Evolutionary conservation across 495 filamentous ascomycete species (phyloP), one percentile per base, ranked within the genome.

Genomic region (Talaromyces adpressus): DNA sequence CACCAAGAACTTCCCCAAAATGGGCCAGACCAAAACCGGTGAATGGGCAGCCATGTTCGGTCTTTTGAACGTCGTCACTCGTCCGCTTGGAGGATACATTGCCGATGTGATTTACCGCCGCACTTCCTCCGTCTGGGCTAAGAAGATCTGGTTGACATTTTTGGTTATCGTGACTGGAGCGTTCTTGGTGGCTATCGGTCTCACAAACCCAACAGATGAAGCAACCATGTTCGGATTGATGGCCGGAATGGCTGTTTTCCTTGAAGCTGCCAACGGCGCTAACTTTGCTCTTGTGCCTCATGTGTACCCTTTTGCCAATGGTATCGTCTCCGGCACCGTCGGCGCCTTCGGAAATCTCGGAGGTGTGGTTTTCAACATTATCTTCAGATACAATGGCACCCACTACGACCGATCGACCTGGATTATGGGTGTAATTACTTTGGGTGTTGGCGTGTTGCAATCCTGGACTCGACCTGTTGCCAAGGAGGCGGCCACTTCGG

Each of bases 41-140:
- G 82, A 84, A 66, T 95, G 89, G 87, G 90, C 91, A 0, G 90
- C 92, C 61, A 93, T 95, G 87, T 97, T 95, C 70, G 92, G 92
- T 9, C 87, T 97, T 57, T 77, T 97, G 29, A 96, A 97, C 73
- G 77, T 93, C 36, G 72, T 89, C 61, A 89, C 83, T 61, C 83
- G 92, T 1, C 92, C 92, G 0, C 67, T 85, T 0, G 92, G 92
- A 52, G 92, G 92, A 1, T 80, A 90, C 16, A 64, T 91, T 12
- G 81, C 84, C 2, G 92, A 97, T 65, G 25, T 88, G n/a, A 69
- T 93, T 2, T 96, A 93, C 78, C 78, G 75, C 20, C 68, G 68
- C 23, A 85, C 82, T 1, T 80, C 83, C 2, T 85, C 67, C 47
- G 75, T 93, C 18, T 91, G 89, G 85, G 81, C 80, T 27, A 96